Conservation (phyloP, 805 yeast species). For the Yarrowia yakushimensis region DNA sequence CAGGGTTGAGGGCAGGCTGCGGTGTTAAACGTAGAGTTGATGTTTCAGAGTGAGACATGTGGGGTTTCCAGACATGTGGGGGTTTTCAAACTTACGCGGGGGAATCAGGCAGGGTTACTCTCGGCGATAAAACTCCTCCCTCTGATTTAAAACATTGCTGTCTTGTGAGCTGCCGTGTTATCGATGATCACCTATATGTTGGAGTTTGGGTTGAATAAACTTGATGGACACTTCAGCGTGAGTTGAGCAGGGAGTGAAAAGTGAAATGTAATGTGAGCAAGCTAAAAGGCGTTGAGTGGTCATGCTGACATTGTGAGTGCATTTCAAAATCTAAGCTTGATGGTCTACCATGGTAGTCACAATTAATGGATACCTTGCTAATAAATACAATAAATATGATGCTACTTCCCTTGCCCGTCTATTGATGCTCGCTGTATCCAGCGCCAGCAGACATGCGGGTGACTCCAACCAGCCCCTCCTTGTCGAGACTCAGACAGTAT, state of each 20-base stretch:
- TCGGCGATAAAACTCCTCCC: too few relatives aligned
- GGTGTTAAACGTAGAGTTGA: not conserved
- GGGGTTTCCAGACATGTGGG: slow-evolving; percentile 1
- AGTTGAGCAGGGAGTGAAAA: not conserved
- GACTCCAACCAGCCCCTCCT: slow-evolving; percentile 12
- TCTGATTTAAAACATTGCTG: too few relatives aligned
- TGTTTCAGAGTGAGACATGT: not conserved
- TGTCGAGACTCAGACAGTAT: slow-evolving; percentile 5
- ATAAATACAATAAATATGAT: slow-evolving; percentile 18
- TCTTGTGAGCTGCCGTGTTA: too few relatives aligned
- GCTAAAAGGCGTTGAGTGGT: too few relatives aligned
- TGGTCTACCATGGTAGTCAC: too few relatives aligned
- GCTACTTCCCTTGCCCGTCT: not conserved
- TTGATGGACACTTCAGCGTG: not conserved
- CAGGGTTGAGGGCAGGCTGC: not conserved
- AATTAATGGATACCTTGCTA: not conserved
- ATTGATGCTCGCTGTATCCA: slow-evolving; percentile 8
- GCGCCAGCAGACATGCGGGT: slow-evolving; percentile 22
- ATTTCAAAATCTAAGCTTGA: too few relatives aligned
- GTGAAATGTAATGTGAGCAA: not conserved
- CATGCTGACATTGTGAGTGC: too few relatives aligned
- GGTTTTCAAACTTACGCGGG: not conserved
- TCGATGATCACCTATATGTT: not conserved
- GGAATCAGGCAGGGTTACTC: not conserved
- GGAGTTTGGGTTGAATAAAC: not conserved